phyloP scores from a whole-genome alignment of 345 rosid genomes.

The Gossypium turneri region DNA sequence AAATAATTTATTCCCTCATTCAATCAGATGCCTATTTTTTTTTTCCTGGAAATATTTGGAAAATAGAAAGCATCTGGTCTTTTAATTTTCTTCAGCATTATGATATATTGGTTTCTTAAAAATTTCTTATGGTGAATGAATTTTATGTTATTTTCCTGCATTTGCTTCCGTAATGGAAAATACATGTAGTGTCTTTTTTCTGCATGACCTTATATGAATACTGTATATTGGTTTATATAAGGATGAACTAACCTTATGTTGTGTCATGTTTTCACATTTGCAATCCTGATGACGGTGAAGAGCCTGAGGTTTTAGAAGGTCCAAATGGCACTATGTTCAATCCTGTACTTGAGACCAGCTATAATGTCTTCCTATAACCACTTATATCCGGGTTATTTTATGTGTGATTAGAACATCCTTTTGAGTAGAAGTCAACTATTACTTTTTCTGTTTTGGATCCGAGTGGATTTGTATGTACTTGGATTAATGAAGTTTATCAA shows the following conservation, averaged over 20 bases:
- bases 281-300: background rate
- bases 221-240: constrained; percentile 9
- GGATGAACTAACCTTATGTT: constrained; percentile 15
- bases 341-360: background rate
- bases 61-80: constrained; percentile 13
- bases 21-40: background rate
- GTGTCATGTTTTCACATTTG: constrained; percentile 1
- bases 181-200: constrained; percentile 10
- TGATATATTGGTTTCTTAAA: background rate
- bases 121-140: constrained; percentile 16
- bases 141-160: constrained; percentile 21
- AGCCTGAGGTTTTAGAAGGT: constrained; percentile 7
- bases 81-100: constrained; percentile 12
- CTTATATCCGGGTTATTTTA: constrained; percentile 12
- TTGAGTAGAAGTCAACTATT: constrained; percentile 23
- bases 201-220: background rate
- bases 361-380: background rate
- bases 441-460: constrained; percentile 5
- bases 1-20: background rate
- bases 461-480: background rate
- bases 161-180: constrained; percentile 11
- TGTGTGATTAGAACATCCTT: constrained; percentile 21
- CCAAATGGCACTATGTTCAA: constrained; percentile 16
- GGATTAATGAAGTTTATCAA: constrained; percentile 9
- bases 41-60: background rate